Evolutionary conservation across 805 yeast genomes (phyloP).

Genomic region (Yamadazyma endophytica): DNA sequence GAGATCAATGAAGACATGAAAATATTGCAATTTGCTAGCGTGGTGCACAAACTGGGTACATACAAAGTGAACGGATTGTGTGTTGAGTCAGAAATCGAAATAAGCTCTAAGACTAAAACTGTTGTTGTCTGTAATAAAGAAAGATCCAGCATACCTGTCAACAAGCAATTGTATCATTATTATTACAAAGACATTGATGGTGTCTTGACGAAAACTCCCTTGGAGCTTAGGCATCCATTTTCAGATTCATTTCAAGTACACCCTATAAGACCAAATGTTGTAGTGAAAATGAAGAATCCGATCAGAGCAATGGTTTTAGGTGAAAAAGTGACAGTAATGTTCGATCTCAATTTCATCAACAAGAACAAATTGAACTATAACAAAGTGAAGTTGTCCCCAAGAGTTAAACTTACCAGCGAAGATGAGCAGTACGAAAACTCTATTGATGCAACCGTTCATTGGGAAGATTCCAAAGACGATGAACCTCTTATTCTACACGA

Average conservation of each 20-base stretch:
- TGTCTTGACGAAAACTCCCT: slow-evolving; percentile 3
- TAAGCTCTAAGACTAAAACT: slow-evolving; percentile 5
- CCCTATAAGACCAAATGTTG: slow-evolving; percentile 25
- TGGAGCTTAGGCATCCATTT: slow-evolving; percentile 5
- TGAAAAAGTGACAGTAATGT: slow-evolving; percentile 22
- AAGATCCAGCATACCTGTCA: background rate
- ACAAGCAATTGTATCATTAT: slow-evolving; percentile 3
- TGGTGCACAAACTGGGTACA: slow-evolving; percentile 19
- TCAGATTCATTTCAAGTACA: slow-evolving; percentile 11
- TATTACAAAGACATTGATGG: slow-evolving; percentile 4
- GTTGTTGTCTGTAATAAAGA: slow-evolving; percentile 8
- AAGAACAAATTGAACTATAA: slow-evolving; percentile 13
- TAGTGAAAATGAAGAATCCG: slow-evolving; percentile 8
- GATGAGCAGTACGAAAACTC: slow-evolving; percentile 2
- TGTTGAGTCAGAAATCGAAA: slow-evolving; percentile 8
- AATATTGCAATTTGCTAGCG: slow-evolving; percentile 19
- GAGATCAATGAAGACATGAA: slow-evolving; percentile 4
- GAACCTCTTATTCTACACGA: slow-evolving; percentile 25
- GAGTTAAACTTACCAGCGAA: slow-evolving; percentile 12
- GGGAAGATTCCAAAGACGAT: slow-evolving; percentile 38
- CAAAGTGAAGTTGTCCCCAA: slow-evolving; percentile 17
- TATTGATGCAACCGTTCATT: slow-evolving; percentile 18
- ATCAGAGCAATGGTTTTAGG: slow-evolving; percentile 21
- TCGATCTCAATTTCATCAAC: slow-evolving; percentile 16
- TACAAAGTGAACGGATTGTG: slow-evolving; percentile 15